phyloP scores from a whole-genome alignment of 306 rosid genomes.

The Vigna angularis region DNA sequence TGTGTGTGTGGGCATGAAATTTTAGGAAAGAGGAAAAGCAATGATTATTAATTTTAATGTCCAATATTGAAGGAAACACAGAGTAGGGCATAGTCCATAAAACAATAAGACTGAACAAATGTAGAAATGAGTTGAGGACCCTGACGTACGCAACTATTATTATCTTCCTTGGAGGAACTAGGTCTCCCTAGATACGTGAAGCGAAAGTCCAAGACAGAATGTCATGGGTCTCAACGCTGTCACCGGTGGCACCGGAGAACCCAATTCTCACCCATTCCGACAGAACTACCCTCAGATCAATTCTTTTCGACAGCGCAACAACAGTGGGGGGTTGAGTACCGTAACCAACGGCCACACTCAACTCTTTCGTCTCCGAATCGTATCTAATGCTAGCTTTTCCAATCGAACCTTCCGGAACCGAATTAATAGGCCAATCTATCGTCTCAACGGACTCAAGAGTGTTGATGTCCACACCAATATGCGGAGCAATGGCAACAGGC shows the following conservation, averaged over 20 bases:
- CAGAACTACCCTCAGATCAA: conserved; percentile 31
- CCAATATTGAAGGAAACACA: too few relatives aligned
- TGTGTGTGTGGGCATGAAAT: too few relatives aligned
- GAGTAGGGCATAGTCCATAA: too few relatives aligned
- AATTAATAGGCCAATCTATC: conserved; percentile 20
- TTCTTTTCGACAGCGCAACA: neutral
- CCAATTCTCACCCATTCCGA: conserved; percentile 46
- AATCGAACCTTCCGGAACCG: neutral
- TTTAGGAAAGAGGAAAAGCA: too few relatives aligned
- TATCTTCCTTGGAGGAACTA: too few relatives aligned
- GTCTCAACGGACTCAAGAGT: neutral
- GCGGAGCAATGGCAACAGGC: conserved; percentile 23
- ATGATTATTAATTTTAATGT: too few relatives aligned
- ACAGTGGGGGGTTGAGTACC: neutral
- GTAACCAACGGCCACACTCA: neutral
- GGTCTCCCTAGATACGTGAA: neutral
- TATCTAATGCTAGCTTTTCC: conserved; percentile 36
- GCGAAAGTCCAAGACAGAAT: conserved; percentile 32
- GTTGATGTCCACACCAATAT: conserved; percentile 61
- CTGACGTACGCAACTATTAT: too few relatives aligned
- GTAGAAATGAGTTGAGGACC: too few relatives aligned
- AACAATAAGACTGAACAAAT: too few relatives aligned
- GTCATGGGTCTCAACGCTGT: neutral
- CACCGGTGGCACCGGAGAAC: conserved; percentile 36
- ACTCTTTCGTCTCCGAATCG: neutral